phyloP scores from a whole-genome alignment of 2,329 filamentous ascomycete species.

The Fusarium aywerte region DNA sequence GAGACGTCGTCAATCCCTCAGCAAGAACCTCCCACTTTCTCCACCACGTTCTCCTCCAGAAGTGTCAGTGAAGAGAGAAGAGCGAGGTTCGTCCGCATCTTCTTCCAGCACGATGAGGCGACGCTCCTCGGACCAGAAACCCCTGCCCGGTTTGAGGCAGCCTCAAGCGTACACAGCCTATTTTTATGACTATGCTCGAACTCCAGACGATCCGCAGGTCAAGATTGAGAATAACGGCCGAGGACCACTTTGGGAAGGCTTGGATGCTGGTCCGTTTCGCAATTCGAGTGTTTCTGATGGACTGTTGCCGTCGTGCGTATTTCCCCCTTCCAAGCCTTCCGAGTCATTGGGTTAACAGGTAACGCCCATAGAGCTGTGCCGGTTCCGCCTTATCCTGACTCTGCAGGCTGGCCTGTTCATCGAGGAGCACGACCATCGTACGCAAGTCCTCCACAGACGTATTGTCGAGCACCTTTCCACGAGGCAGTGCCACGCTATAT shows the following conservation, averaged over 20 bases:
- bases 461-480: slow-evolving; percentile 16
- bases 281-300: slow-evolving; percentile 3
- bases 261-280: slow-evolving; percentile 10
- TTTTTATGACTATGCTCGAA: slow-evolving; percentile 9
- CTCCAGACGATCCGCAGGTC: slow-evolving; percentile 4
- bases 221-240: slow-evolving; percentile 14
- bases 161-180: slow-evolving; percentile 6
- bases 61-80: not conserved
- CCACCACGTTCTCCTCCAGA: slow-evolving; percentile 31
- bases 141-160: slow-evolving; percentile 25
- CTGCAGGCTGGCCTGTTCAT: slow-evolving; percentile 23
- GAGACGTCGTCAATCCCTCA: slow-evolving; percentile 22
- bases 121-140: slow-evolving; percentile 35
- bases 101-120: slow-evolving; percentile 25
- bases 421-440: slow-evolving; percentile 12
- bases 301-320: slow-evolving; percentile 32
- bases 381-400: slow-evolving; percentile 9
- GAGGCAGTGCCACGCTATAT: slow-evolving; percentile 12
- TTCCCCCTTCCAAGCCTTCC: not conserved
- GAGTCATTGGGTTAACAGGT: slow-evolving; percentile 8
- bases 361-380: slow-evolving; percentile 18
- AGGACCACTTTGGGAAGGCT: slow-evolving; percentile 7
- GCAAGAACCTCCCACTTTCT: slow-evolving; percentile 24
- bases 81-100: slow-evolving; percentile 13
- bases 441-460: slow-evolving; percentile 1